A percentile compares a stretch with the other conserved stretches of the same genome.
phyloP scores from a whole-genome alignment of 495 filamentous ascomycete genomes.

The Lasiosphaeriaceae sp. region DNA sequence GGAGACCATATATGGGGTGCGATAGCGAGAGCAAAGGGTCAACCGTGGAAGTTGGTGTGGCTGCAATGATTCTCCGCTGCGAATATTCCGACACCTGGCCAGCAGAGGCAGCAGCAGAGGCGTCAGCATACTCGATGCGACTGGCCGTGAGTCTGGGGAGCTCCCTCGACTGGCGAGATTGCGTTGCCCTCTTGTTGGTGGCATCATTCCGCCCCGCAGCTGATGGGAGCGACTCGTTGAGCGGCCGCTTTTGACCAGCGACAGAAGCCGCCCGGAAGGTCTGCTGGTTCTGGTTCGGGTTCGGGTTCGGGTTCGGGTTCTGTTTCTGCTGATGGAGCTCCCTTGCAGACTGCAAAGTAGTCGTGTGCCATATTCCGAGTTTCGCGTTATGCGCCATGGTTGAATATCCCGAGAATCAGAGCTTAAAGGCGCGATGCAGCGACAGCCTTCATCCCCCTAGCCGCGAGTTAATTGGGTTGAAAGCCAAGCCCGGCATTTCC shows the following conservation, averaged over 20 bases:
- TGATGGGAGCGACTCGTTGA: slow-evolving; percentile 7
- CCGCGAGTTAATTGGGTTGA: neutral
- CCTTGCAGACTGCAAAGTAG: slow-evolving; percentile 20
- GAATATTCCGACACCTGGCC: slow-evolving; percentile 40
- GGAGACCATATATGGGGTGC: slow-evolving; percentile 63
- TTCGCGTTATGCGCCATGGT: slow-evolving; percentile 18
- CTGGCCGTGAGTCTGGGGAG: slow-evolving; percentile 33
- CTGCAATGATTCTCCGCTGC: slow-evolving; percentile 37
- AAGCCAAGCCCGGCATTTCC: neutral
- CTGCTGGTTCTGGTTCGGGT: slow-evolving; percentile 9
- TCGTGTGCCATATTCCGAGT: slow-evolving; percentile 25
- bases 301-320: slow-evolving; percentile 2
- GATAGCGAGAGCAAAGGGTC: slow-evolving; percentile 61
- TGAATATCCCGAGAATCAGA: neutral
- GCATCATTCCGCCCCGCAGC: neutral
- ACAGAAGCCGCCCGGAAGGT: slow-evolving; percentile 10
- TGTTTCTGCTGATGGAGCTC: slow-evolving; percentile 4
- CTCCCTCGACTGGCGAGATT: slow-evolving; percentile 19
- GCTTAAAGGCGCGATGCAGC: neutral
- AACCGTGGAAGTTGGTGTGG: slow-evolving; percentile 48
- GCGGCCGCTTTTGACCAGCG: slow-evolving; percentile 24
- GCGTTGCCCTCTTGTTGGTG: slow-evolving; percentile 16
- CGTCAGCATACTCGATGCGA: slow-evolving; percentile 20
- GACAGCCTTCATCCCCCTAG: neutral
- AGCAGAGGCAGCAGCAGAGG: slow-evolving; percentile 6